Evolutionary conservation across 2,329 filamentous ascomycete genomes (phyloP).

Genomic region (Botryotinia globosa): DNA sequence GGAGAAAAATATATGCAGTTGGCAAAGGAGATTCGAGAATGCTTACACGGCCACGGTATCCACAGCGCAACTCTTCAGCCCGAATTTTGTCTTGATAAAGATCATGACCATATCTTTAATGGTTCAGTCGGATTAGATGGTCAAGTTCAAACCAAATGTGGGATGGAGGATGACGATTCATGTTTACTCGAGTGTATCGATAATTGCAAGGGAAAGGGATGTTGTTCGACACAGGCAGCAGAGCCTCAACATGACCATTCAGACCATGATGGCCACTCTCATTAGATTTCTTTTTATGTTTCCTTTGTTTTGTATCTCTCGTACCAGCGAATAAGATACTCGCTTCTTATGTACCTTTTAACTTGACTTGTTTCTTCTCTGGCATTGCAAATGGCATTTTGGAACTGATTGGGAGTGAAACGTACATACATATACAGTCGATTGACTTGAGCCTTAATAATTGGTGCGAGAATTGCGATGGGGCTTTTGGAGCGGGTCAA

Average conservation of each 20-base stretch:
- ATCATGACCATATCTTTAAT: constrained; percentile 33
- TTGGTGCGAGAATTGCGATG: neutral
- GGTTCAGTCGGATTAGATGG: constrained; percentile 32
- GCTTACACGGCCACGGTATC: constrained; percentile 92
- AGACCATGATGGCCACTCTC: constrained; percentile 36
- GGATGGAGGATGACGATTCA: constrained; percentile 32
- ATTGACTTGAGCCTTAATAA: constrained; percentile 5
- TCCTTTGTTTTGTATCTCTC: neutral
- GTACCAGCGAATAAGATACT: too few relatives aligned
- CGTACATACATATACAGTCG: neutral
- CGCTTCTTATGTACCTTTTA: neutral
- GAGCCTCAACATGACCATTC: constrained; percentile 33
- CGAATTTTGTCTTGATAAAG: constrained; percentile 66
- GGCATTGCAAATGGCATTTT: neutral
- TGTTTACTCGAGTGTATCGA: constrained; percentile 40
- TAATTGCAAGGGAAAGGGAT: constrained; percentile 38
- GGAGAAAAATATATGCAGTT: constrained; percentile 85
- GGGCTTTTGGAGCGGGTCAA: neutral
- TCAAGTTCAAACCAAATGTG: constrained; percentile 30
- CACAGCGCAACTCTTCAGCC: constrained; percentile 97
- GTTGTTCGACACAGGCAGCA: constrained; percentile 32
- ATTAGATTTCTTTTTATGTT: constrained; percentile 22
- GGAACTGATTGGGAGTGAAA: neutral
- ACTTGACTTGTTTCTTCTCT: neutral
- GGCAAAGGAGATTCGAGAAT: constrained; percentile 76